These are phyloP conservation scores for Conoideocrella luteorostrata DNA, from an alignment of 2,329 filamentous ascomycete genomes.

Conservation along the genomic window DNA sequence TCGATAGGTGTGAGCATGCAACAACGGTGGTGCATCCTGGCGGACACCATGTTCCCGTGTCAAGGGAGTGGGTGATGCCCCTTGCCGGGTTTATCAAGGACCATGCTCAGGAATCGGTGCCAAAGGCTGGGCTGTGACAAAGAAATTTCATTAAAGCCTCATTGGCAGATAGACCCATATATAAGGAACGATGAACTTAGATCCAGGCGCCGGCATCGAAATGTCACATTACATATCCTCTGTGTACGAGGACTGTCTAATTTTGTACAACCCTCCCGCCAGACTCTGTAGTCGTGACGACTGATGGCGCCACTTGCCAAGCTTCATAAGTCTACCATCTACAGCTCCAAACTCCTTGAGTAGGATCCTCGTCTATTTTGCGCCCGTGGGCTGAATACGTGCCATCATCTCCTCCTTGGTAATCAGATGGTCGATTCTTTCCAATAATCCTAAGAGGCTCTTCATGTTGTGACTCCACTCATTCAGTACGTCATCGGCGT, in stretches of 20 bases:
- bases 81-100: slow-evolving; percentile 63
- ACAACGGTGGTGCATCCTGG: slow-evolving; percentile 68
- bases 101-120: slow-evolving; percentile 22
- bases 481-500: slow-evolving; percentile 93
- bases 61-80: slow-evolving; percentile 73
- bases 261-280: slow-evolving; percentile 21
- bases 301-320: not conserved
- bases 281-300: not conserved
- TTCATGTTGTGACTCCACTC: slow-evolving; percentile 99
- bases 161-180: too few species aligned
- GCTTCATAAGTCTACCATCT: not conserved
- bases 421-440: slow-evolving; percentile 94
- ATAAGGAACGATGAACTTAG: too few species aligned
- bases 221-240: slow-evolving; percentile 23
- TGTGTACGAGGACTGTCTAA: slow-evolving; percentile 24
- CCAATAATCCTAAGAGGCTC: slow-evolving; percentile 75
- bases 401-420: slow-evolving; percentile 99
- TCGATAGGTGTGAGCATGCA: slow-evolving; percentile 55
- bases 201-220: too few species aligned
- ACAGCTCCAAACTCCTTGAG: not conserved
- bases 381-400: slow-evolving; percentile 66
- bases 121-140: slow-evolving; percentile 19
- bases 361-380: slow-evolving; percentile 23
- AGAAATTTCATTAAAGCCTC: too few species aligned
- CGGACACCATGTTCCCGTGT: slow-evolving; percentile 81